These are phyloP conservation scores for Sistotremastrum niveocremeum DNA, from an alignment of 768 basidiomycete genomes.

Conservation along the genomic window DNA sequence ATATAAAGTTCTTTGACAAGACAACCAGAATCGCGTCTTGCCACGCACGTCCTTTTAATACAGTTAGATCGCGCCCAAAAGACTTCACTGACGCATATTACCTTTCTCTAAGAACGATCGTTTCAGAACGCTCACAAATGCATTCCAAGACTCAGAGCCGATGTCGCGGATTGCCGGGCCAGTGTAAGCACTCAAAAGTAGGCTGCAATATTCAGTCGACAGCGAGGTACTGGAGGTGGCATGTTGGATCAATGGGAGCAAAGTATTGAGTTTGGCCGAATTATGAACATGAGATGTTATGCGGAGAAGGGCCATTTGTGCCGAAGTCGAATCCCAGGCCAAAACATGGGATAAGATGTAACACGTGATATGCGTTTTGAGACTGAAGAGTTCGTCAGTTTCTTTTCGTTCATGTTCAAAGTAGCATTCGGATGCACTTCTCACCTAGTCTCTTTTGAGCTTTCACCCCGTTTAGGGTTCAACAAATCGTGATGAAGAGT, in stretches of 20 bases:
- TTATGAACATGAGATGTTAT: slow-evolving; percentile 35
- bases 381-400: slow-evolving; percentile 1
- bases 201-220: slow-evolving; percentile 1
- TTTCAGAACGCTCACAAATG: slow-evolving; percentile 29
- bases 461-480: slow-evolving; percentile 25
- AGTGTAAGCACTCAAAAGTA: slow-evolving; percentile 26
- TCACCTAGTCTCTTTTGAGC: slow-evolving; percentile 41
- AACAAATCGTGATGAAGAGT: slow-evolving; percentile 44
- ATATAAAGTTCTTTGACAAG: too few relatives aligned
- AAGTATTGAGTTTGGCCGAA: slow-evolving; percentile 33
- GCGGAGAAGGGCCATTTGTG: slow-evolving; percentile 41
- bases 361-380: slow-evolving; percentile 54
- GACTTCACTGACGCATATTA: slow-evolving; percentile 8
- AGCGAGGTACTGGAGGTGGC: background rate
- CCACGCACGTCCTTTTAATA: too few relatives aligned
- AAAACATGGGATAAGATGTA: slow-evolving; percentile 71
- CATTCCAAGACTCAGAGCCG: slow-evolving; percentile 33
- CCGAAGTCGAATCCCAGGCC: slow-evolving; percentile 33
- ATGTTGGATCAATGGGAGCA: slow-evolving; percentile 43
- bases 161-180: slow-evolving; percentile 31
- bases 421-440: slow-evolving; percentile 21
- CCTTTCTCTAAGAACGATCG: slow-evolving; percentile 33
- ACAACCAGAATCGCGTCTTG: too few relatives aligned
- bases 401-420: background rate
- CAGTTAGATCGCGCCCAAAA: too few relatives aligned